These are phyloP conservation scores for Chlamydomonas reinhardtii DNA, from an alignment of 163 green algal genomes.

Conservation along the genomic window DNA sequence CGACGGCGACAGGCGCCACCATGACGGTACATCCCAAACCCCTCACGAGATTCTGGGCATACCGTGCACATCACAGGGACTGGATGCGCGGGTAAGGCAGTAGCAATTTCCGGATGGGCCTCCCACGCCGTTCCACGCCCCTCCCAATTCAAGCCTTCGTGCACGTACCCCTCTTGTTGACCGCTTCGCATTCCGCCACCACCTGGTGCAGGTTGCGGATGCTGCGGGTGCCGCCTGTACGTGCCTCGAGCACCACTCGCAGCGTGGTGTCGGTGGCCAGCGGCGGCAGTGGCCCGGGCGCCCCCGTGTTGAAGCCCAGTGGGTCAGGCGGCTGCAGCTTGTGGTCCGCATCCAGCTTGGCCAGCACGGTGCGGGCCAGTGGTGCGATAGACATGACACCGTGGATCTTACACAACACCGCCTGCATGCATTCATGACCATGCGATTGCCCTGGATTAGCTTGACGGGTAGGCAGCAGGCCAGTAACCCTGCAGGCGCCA, in stretches of 20 bases:
- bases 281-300: not conserved
- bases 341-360: not conserved
- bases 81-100: no score
- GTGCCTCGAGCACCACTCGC: slow-evolving; percentile 18
- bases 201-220: slow-evolving; percentile 30
- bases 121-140: no score
- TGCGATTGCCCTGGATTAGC: no score
- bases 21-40: no score
- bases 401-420: slow-evolving; percentile 26
- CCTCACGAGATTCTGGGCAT: no score
- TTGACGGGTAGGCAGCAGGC: no score
- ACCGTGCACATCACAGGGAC: no score
- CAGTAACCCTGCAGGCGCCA: no score
- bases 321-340: not conserved
- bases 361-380: not conserved
- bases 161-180: not conserved
- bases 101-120: no score
- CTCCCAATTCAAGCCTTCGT: no score
- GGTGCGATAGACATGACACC: not conserved
- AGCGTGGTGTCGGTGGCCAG: slow-evolving; percentile 20
- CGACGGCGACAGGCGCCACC: no score
- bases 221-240: not conserved
- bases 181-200: slow-evolving; percentile 2
- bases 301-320: not conserved
- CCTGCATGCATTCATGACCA: not conserved